These are phyloP conservation scores for Letharia lupina DNA, from an alignment of 495 filamentous ascomycete species.

Conservation along the genomic window DNA sequence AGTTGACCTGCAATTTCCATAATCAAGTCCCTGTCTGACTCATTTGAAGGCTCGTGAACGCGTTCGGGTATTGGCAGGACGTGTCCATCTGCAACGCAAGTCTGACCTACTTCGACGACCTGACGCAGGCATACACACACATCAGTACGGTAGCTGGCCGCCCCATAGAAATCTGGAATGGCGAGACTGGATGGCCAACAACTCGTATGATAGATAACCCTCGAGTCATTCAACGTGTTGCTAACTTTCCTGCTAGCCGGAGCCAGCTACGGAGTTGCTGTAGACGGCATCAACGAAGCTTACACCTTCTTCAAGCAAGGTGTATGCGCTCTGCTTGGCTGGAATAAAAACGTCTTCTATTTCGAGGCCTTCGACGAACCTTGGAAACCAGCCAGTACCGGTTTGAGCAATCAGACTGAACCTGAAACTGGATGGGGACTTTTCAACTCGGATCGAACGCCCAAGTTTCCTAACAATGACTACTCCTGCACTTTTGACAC, in stretches of 20 bases:
- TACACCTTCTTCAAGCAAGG: slow-evolving; percentile 54
- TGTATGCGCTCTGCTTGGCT: slow-evolving; percentile 63
- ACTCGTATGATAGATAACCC: slow-evolving; percentile 31
- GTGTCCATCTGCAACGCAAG: slow-evolving; percentile 53
- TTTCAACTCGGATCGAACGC: slow-evolving; percentile 51
- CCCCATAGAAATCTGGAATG: slow-evolving; percentile 59
- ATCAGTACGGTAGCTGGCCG: slow-evolving; percentile 55
- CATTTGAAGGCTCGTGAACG: slow-evolving; percentile 54
- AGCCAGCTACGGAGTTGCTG: slow-evolving; percentile 53
- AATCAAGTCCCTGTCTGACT: slow-evolving; percentile 7
- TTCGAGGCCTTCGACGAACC: slow-evolving; percentile 79
- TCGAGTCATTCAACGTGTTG: neutral
- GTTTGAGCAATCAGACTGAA: slow-evolving; percentile 56
- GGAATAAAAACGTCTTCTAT: slow-evolving; percentile 71
- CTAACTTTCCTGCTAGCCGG: slow-evolving; percentile 38
- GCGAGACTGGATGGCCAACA: slow-evolving; percentile 67
- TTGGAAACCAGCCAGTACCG: slow-evolving; percentile 65
- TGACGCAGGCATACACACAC: slow-evolving; percentile 60
- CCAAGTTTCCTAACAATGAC: slow-evolving; percentile 46
- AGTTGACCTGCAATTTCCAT: slow-evolving; percentile 18
- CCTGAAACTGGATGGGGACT: slow-evolving; percentile 76
- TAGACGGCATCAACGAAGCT: slow-evolving; percentile 54
- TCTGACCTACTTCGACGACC: slow-evolving; percentile 65
- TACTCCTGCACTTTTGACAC: slow-evolving; percentile 39
- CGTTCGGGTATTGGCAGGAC: slow-evolving; percentile 82